Base-by-base conservation (phyloP, 257 asterid species). In the Scutellaria minor region DNA sequence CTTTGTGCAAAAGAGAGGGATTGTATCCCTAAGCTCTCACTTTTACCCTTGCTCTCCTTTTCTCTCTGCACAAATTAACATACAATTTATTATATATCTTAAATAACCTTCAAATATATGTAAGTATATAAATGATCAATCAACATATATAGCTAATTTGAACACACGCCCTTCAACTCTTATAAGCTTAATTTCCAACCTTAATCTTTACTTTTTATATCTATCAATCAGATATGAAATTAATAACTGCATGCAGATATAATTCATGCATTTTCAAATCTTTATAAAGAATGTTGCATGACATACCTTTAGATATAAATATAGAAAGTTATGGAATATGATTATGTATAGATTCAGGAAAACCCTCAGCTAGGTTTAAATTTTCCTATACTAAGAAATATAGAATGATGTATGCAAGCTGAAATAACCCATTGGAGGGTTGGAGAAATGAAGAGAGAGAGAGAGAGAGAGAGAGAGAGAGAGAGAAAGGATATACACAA, bases 1-100 rank as follows among this genome's bases (percentile, higher is more conserved):
- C 86, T 86, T 83, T 78, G 9, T 82, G 0, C 35, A 31, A 80
- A 89, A 83, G 90, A 82, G 88, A 89, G 91, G 90, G 79, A 56
- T 61, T 46, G 5, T 67, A 37, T 24, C 54, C 63, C 72, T 10
- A 68, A 37, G 31, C 52, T 66, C 45, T 64, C 10, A 50, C 50
- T 48, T 1, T 45, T 40, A 70, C 62, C 42, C 61, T 27, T 3
- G 27, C 48, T 14, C 7, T 44, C 59, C 72, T 61, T 41, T 52
- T 80, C 66, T 56, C 61, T 71, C 85, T 84, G 85, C 83, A 80
- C 61, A 8, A 46, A 64, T 5, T 51, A 61, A 15, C 63, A 56
- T 24, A 13, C 0, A 10, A 5, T 14, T 1, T 13, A n/a, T 14
- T 51, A 24, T 24, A 24, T 24, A 24, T 24, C 27, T 24, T 24